A percentile compares a stretch with the other conserved stretches of the same genome.
These are phyloP conservation scores for Kitagawia praeruptora DNA, from an alignment of 129 eudicot species.

Conservation along the genomic window DNA sequence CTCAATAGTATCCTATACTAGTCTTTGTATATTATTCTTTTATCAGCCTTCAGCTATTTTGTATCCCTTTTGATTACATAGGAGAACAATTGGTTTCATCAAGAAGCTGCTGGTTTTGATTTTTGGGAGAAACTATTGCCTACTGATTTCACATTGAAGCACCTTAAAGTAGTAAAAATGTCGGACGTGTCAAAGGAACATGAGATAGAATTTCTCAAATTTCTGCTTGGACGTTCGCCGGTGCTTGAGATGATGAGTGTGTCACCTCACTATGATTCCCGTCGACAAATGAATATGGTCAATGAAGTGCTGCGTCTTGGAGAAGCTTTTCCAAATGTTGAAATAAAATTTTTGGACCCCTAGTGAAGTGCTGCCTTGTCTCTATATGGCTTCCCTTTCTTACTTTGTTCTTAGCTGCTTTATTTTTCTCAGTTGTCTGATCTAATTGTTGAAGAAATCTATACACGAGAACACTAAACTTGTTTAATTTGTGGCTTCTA, in stretches of 20 bases:
- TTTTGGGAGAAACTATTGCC: constrained; percentile 2
- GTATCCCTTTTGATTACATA: neutral
- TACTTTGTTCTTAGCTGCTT: neutral
- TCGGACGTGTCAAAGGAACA: neutral
- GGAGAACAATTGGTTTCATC: neutral
- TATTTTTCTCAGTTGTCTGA: neutral
- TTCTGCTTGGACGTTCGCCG: neutral
- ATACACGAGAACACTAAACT: too few species aligned
- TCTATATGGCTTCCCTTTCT: too few species aligned
- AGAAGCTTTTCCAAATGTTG: neutral
- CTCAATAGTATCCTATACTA: neutral
- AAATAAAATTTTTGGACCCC: neutral
- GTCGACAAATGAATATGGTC: neutral
- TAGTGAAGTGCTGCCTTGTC: neutral
- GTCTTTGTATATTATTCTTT: neutral
- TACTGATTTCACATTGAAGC: neutral
- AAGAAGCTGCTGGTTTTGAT: neutral
- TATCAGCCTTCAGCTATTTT: neutral
- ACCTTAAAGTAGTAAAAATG: neutral
- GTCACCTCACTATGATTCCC: neutral
- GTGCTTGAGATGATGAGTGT: neutral
- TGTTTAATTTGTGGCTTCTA: neutral
- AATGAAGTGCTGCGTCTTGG: neutral
- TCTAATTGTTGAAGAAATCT: neutral
- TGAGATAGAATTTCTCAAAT: neutral